Evolutionary conservation across 2,329 filamentous ascomycete genomes (phyloP), one percentile per base, ranked within the genome.

Genomic region (Ophiostoma quercus): DNA sequence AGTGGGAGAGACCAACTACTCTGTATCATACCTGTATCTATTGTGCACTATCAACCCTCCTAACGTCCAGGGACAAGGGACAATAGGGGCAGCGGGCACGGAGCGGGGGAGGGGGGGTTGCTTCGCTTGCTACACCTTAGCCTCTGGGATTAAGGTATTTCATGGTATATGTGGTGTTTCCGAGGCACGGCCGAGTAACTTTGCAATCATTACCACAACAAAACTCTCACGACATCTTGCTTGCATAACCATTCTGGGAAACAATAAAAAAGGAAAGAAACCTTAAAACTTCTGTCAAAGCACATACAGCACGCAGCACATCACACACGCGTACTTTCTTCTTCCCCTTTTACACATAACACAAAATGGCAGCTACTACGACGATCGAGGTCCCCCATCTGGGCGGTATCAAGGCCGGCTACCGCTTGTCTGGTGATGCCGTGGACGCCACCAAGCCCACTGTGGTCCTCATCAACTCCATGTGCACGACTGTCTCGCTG

Each of bases 371-470:
- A 39, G 62, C 62, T 11, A 65, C 62, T 39, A 65, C 62, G n/a
- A 83, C 81, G n/a, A 73, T 84, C 72, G 73, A 77, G 62, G 81
- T 84, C 68, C 80, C 82, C 70, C 82, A 84, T 76, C 77, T 84
- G 6, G 82, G 82, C 57, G 81, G 81, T 72, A 83, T 82, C 76
- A 76, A 76, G 67, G 82, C 78, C 60, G 83, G 82, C 63, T 84
- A 82, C 74, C 77, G 80, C 74, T 72, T 77, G 19, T 75, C 70
- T 60, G 73, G 70, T 8, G 41, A 47, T 9, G 25, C 41, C 14
- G 78, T 82, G 70, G 84, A 88, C 77, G 75, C 81, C 4, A 75
- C 77, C 68, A 85, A 85, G 76, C 83, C 84, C 22, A 85, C 84
- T 2, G 74, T 81, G 54, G 80, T 85, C 34, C 80, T 85, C 72